Evolutionary conservation across 345 rosid genomes (phyloP).

Genomic region (Lepidium didymum): DNA sequence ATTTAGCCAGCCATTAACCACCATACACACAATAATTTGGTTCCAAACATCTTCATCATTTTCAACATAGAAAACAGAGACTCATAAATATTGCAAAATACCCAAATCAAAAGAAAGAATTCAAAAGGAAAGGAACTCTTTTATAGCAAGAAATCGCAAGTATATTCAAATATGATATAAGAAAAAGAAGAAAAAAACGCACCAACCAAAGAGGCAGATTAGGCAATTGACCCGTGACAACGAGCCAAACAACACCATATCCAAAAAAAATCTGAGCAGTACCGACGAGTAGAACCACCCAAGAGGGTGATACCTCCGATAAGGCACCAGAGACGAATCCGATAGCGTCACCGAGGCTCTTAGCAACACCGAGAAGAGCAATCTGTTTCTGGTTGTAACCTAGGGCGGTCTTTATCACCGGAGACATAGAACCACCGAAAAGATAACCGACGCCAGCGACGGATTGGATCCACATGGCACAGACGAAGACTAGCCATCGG

Average conservation of each 20-base stretch:
- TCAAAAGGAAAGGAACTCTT: neutral
- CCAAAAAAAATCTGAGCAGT: conserved; percentile 56
- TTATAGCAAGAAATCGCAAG: neutral
- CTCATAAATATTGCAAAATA: neutral
- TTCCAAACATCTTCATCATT: neutral
- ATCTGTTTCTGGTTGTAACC: conserved; percentile 74
- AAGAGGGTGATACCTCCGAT: conserved; percentile 52
- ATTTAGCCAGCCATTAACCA: too few relatives aligned
- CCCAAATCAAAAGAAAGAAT: neutral
- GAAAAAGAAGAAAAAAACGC: conserved; percentile 18
- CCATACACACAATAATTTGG: too few relatives aligned
- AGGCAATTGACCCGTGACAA: conserved; percentile 43
- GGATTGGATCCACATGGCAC: conserved; percentile 77
- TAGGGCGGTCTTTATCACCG: conserved; percentile 52
- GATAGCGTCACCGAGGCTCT: conserved; percentile 70
- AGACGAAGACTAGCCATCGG: conserved; percentile 85
- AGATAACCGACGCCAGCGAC: conserved; percentile 76
- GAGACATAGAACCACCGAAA: conserved; percentile 87
- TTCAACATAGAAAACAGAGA: neutral
- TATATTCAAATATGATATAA: neutral
- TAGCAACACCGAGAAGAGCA: conserved; percentile 74
- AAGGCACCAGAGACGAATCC: conserved; percentile 59
- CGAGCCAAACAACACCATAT: conserved; percentile 70
- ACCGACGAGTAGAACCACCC: conserved; percentile 57
- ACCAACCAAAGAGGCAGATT: conserved; percentile 83